Percentiles rank a stretch among this genome's conserved stretches.
Conservation (phyloP, 169 alveolate species). For the Eimeria maxima region DNA sequence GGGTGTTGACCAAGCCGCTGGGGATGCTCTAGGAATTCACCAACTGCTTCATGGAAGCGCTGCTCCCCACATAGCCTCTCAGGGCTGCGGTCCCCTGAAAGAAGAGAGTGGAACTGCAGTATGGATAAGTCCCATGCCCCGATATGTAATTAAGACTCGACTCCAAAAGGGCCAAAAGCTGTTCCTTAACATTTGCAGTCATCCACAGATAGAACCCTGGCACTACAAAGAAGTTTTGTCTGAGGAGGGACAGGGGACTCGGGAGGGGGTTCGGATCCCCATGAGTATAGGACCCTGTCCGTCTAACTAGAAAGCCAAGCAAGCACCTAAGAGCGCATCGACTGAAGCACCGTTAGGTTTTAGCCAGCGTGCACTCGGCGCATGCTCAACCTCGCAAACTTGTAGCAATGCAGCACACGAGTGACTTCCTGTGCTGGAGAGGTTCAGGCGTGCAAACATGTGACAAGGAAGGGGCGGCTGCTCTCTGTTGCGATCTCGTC, state of each 20-base stretch:
- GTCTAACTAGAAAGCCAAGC: background rate
- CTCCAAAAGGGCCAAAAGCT: slow-evolving; percentile 67
- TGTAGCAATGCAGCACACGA: background rate
- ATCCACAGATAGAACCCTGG: slow-evolving; percentile 71
- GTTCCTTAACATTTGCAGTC: slow-evolving; percentile 74
- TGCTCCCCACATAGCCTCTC: background rate
- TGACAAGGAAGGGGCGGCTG: slow-evolving; percentile 65
- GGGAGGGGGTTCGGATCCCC: slow-evolving; percentile 75
- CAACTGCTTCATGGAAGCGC: background rate
- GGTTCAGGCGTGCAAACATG: slow-evolving; percentile 63
- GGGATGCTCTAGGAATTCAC: background rate
- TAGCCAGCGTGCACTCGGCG: background rate
- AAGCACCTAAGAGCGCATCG: background rate
- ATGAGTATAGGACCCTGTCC: slow-evolving; percentile 78
- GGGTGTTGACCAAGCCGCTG: background rate
- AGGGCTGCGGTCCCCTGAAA: background rate
- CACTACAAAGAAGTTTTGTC: slow-evolving; percentile 61
- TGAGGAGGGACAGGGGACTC: slow-evolving; percentile 43
- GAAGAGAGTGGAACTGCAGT: background rate
- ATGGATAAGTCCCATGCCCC: slow-evolving; percentile 53
- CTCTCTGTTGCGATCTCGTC: slow-evolving; percentile 70
- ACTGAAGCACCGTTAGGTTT: background rate
- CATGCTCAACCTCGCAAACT: background rate
- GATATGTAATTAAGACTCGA: slow-evolving; percentile 56
- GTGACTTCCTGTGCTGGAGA: slow-evolving; percentile 1